Base-by-base conservation (phyloP, 371 early-diverging fungal genomes). In the Lichtheimia ramosa region DNA sequence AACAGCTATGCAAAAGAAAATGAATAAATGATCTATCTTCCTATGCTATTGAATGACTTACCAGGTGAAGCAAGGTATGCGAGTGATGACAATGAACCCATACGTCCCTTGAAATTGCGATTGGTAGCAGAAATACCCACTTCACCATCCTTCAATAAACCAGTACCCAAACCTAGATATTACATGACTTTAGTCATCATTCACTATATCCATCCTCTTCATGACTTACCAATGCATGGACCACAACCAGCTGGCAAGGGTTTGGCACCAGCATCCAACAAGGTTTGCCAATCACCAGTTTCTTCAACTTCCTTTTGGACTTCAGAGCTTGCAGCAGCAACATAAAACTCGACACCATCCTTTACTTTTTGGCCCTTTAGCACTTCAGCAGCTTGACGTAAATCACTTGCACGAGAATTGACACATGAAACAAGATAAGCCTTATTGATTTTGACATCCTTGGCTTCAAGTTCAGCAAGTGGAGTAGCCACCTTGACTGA, bases 81-180 rank as follows among this genome's bases (percentile, higher is more conserved):
- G 43, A 88, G 79, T 0, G 98, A 94, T 28, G 74, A 83, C 27
- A 92, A 92, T 0, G 93, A 92, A 34, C 98, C 98, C 98, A 97
- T 97, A 39, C 98, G 88, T 40, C 98, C 98, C 82, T 96, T 96
- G 75, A 92, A 97, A 76, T 97, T 97, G 50, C 98, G 87, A 75
- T 97, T 97, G 28, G 98, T 96, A 15, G 98, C 96, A 21, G 95
- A 95, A 43, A 97, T 96, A 51, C 96, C 96, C 3, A 96, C 92
- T 75, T 96, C 96, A 18, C 91, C 91, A 70, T 96, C 96, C 76
- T 92, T 83, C 50, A 96, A 81, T 63, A 96, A 77, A 51, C 96
- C 97, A 6, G 85, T 85, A 27, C 96, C 96, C 12, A 96, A 81
- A 20, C 93, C 86, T 82, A 65, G 40, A 50, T 5, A 50, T 14